A percentile compares a stretch with the other conserved stretches of the same genome.
Evolutionary conservation across 2,329 filamentous ascomycete species (phyloP).

Genomic region (Stemphylium lycopersici): DNA sequence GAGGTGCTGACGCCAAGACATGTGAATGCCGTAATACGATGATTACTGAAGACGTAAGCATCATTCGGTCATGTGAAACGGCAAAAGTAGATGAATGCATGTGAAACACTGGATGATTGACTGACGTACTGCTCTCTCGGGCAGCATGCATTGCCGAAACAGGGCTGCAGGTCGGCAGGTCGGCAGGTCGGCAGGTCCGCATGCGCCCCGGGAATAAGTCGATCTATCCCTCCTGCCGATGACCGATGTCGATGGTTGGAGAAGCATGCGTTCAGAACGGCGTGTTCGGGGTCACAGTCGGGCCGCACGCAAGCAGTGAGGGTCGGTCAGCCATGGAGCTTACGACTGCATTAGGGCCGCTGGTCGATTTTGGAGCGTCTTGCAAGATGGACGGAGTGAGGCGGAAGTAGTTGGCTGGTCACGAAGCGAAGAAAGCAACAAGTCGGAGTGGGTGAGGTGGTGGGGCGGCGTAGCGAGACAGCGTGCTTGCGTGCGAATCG

Average conservation of each 20-base stretch:
- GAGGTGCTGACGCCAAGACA: background rate
- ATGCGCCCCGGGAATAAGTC: background rate
- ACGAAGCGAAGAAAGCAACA: too few species aligned
- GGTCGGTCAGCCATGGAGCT: background rate
- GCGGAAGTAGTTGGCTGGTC: too few species aligned
- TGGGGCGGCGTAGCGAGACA: background rate
- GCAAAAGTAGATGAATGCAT: background rate
- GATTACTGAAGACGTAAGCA: background rate
- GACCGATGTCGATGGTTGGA: background rate
- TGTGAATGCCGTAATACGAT: too few species aligned
- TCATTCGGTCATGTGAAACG: background rate
- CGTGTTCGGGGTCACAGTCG: background rate
- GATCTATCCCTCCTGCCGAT: background rate
- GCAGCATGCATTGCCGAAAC: conserved; percentile 5
- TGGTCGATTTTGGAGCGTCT: too few species aligned
- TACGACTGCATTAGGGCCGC: background rate
- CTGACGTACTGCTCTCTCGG: background rate
- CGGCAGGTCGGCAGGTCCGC: background rate
- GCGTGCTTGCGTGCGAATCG: background rate
- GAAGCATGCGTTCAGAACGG: background rate
- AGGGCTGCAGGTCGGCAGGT: background rate
- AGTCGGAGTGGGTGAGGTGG: background rate
- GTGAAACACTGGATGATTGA: background rate
- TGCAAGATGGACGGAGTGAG: too few species aligned
- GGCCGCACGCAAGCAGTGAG: background rate